These are phyloP conservation scores for Mimosa bimucronata DNA, from an alignment of 306 rosid genomes.

Conservation along the genomic window DNA sequence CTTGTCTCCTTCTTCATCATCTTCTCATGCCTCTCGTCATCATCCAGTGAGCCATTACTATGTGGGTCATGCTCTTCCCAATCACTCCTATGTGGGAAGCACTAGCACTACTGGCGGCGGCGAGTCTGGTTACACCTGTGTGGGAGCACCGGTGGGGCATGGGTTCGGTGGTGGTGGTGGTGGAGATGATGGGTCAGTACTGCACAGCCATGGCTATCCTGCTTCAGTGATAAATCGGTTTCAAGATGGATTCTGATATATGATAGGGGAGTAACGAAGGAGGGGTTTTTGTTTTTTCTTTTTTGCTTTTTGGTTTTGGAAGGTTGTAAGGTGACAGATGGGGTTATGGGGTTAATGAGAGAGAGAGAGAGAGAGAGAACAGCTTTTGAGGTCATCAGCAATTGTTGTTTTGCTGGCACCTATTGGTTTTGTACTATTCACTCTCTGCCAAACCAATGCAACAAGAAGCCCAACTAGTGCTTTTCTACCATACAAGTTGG, in stretches of 20 bases:
- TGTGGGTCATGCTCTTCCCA: not conserved
- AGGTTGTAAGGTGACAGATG: conserved; percentile 59
- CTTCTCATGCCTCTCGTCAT: conserved; percentile 56
- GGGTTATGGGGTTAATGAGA: conserved; percentile 50
- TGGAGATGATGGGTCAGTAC: not conserved
- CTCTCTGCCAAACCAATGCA: not conserved
- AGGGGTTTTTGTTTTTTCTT: no score
- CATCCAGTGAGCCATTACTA: conserved; percentile 4
- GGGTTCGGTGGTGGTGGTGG: conserved; percentile 33
- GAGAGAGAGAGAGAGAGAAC: conserved; percentile 42
- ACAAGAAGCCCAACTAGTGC: not conserved
- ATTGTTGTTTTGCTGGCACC: no score
- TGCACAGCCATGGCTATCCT: conserved; percentile 25
- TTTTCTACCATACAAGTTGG: not conserved
- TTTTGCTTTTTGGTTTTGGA: not conserved
- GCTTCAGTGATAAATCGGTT: conserved; percentile 77
- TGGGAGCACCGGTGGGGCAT: conserved; percentile 43
- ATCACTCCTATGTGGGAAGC: not conserved
- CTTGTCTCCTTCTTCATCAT: conserved; percentile 47
- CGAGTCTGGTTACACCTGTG: not conserved
- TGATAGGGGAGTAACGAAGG: no score
- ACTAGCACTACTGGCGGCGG: not conserved
- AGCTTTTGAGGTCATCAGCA: conserved; percentile 64
- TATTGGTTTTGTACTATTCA: not conserved
- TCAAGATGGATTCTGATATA: conserved; percentile 74